phyloP scores from a whole-genome alignment of 2,329 filamentous ascomycete genomes.

The Fusarium mangiferae region DNA sequence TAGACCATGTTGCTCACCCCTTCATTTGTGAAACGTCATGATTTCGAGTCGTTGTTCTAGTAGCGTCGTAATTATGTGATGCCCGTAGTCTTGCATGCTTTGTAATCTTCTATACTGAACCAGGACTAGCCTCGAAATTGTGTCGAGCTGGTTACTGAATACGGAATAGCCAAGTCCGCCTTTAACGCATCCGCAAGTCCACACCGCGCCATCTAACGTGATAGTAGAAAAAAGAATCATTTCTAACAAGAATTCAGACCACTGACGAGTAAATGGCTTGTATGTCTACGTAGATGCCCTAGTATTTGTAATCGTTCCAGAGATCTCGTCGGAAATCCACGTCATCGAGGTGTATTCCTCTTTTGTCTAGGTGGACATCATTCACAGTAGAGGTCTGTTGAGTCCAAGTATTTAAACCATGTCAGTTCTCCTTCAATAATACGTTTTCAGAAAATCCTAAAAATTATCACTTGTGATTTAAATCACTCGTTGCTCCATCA shows the following conservation, averaged over 20 bases:
- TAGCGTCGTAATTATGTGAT: neutral
- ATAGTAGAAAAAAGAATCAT: neutral
- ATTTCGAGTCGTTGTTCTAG: neutral
- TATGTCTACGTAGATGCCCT: accelerated
- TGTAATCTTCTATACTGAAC: neutral
- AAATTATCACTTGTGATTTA: accelerated
- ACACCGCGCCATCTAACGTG: neutral
- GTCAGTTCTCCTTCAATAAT: neutral
- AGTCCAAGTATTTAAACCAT: neutral
- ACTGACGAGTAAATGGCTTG: accelerated
- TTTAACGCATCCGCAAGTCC: neutral
- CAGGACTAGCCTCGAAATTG: neutral
- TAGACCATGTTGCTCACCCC: neutral
- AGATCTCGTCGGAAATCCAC: neutral
- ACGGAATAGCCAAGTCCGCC: neutral
- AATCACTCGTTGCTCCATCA: accelerated
- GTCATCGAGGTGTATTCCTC: neutral
- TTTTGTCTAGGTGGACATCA: neutral
- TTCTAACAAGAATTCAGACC: neutral
- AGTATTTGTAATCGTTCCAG: neutral
- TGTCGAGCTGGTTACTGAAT: neutral
- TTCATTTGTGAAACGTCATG: neutral
- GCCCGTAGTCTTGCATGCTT: accelerated
- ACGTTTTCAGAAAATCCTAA: neutral
- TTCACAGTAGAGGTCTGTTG: neutral